Conservation (phyloP, 2,329 filamentous ascomycete species). For the Lachnellula arida region DNA sequence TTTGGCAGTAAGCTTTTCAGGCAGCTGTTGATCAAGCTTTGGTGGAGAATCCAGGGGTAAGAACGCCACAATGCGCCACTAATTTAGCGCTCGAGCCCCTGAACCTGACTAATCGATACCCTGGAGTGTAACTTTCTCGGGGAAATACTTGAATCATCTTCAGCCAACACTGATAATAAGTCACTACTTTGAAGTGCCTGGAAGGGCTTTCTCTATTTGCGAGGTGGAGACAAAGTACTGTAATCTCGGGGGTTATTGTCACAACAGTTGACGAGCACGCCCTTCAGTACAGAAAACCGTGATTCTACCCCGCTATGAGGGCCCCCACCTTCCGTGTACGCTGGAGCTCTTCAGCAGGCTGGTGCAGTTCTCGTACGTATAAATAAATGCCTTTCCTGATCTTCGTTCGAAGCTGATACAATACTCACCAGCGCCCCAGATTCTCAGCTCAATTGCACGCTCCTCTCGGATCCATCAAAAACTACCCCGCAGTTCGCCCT, state of each 20-base stretch:
- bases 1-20: no score
- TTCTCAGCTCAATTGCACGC: neutral
- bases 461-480: neutral
- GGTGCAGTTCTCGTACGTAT: neutral
- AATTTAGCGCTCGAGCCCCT: neutral
- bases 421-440: neutral
- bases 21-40: no score
- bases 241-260: no score
- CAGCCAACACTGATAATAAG: no score
- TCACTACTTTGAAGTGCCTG: no score
- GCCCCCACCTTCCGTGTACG: neutral
- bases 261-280: no score
- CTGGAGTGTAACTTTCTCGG: neutral
- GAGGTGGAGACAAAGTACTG: no score
- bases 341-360: neutral
- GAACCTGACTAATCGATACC: neutral
- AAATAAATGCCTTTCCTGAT: neutral
- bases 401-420: neutral
- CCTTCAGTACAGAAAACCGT: neutral
- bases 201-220: no score
- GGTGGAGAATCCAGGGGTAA: neutral
- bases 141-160: no score
- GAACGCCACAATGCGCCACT: neutral
- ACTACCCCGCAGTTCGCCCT: neutral
- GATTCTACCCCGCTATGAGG: neutral